These are phyloP conservation scores for Ramicandelaber brevisporus DNA, from an alignment of 192 early-diverging fungal genomes.

Conservation along the genomic window DNA sequence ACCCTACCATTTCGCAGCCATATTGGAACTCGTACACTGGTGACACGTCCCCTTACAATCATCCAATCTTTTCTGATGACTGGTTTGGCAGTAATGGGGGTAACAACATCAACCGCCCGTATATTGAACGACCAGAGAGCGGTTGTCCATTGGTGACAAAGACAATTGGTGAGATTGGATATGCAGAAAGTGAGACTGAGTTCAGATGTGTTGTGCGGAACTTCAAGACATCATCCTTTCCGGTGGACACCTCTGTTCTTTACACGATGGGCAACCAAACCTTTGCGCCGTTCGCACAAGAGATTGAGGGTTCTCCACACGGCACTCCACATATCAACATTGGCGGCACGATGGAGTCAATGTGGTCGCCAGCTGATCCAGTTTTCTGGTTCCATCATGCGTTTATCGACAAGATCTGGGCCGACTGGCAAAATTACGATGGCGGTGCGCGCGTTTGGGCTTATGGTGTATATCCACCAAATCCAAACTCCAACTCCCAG, in stretches of 20 bases:
- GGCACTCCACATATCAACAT: constrained; percentile 13
- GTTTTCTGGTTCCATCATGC: constrained; percentile 35
- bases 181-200: constrained; percentile 13
- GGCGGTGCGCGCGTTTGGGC: no score
- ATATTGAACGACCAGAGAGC: constrained; percentile 4
- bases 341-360: constrained; percentile 18
- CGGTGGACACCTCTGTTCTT: constrained; percentile 4
- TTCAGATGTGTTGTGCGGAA: constrained; percentile 4
- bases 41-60: constrained; percentile 4
- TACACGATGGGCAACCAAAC: constrained; percentile 3
- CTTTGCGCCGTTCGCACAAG: constrained; percentile 9
- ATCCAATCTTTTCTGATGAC: background rate
- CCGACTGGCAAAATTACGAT: constrained; percentile 17
- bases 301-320: constrained; percentile 15
- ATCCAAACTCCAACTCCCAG: no score
- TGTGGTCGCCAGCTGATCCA: constrained; percentile 24
- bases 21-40: constrained; percentile 18
- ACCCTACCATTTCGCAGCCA: constrained; percentile 8
- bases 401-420: constrained; percentile 25
- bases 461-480: no score
- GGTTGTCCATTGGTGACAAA: constrained; percentile 10
- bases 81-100: constrained; percentile 1
- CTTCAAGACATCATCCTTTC: background rate
- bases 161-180: constrained; percentile 16
- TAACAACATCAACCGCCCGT: constrained; percentile 2